phyloP scores from a whole-genome alignment of 345 rosid genomes.

The Lumnitzera racemosa region DNA sequence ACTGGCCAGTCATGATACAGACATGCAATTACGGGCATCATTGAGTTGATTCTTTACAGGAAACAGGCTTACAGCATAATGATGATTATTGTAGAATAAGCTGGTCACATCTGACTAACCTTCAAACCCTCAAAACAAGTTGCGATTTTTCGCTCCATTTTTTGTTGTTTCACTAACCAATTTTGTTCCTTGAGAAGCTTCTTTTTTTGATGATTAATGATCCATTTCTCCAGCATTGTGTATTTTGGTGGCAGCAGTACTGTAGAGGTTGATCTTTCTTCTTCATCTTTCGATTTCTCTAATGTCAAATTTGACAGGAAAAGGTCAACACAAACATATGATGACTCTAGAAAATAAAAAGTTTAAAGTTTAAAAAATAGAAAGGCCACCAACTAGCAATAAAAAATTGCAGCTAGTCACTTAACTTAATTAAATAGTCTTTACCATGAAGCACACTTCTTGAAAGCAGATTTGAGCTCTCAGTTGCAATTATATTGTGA shows the following conservation, averaged over 20 bases:
- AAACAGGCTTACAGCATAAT: neutral
- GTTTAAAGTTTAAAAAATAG: no score
- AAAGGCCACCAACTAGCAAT: neutral
- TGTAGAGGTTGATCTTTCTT: conserved; percentile 32
- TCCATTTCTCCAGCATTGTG: conserved; percentile 85
- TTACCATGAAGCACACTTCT: conserved; percentile 16
- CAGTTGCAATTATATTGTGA: conserved; percentile 8
- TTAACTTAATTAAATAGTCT: neutral
- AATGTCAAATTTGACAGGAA: conserved; percentile 7
- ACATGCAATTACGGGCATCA: no score
- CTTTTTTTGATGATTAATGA: conserved; percentile 57
- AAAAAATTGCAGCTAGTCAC: neutral
- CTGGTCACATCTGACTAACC: conserved; percentile 31
- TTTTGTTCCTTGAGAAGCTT: conserved; percentile 43
- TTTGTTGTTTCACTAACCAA: conserved; percentile 61
- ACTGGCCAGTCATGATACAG: no score
- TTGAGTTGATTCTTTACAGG: neutral
- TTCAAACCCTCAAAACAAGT: conserved; percentile 55
- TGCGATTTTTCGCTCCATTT: conserved; percentile 49
- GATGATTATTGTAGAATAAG: neutral
- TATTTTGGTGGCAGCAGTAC: conserved; percentile 45
- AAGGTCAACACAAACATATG: conserved; percentile 6
- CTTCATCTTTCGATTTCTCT: conserved; percentile 42
- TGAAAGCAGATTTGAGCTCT: conserved; percentile 15
- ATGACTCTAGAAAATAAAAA: neutral